These are phyloP conservation scores for Annona squamosa DNA, from an alignment of 164 flowering plant species.

Conservation along the genomic window DNA sequence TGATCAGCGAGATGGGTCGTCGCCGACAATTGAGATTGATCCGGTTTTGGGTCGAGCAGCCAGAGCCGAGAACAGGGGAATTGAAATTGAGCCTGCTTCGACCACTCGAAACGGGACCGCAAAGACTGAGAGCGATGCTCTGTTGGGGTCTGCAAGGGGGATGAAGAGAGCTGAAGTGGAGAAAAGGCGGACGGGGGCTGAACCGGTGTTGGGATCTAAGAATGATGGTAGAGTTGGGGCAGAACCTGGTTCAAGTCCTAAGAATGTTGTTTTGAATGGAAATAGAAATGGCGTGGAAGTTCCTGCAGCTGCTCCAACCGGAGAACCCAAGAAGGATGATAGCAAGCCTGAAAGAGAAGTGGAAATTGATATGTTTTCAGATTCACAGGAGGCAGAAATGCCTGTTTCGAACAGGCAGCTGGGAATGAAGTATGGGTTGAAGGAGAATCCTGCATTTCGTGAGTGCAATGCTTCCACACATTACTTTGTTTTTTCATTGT, in stretches of 20 bases:
- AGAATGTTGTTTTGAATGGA: slow-evolving; percentile 10
- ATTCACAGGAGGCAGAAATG: slow-evolving; percentile 30
- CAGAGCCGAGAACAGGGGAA: slow-evolving; percentile 21
- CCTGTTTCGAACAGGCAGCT: slow-evolving; percentile 28
- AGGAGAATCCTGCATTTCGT: slow-evolving; percentile 78
- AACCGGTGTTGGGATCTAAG: slow-evolving; percentile 18
- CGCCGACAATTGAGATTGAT: slow-evolving; percentile 73
- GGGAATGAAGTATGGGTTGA: slow-evolving; percentile 47
- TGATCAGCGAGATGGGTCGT: slow-evolving; percentile 31
- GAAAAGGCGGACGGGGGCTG: slow-evolving; percentile 31
- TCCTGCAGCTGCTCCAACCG: slow-evolving; percentile 14
- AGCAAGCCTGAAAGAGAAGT: slow-evolving; percentile 24
- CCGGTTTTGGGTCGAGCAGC: slow-evolving; percentile 52
- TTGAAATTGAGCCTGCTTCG: slow-evolving; percentile 45
- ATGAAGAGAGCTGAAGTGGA: slow-evolving; percentile 24
- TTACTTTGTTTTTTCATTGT: background rate
- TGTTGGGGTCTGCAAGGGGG: slow-evolving; percentile 21
- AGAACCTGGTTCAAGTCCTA: slow-evolving; percentile 5
- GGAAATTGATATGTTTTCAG: slow-evolving; percentile 30
- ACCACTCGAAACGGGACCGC: slow-evolving; percentile 16
- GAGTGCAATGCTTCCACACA: slow-evolving; percentile 24
- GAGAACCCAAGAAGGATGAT: slow-evolving; percentile 35
- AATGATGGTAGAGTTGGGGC: slow-evolving; percentile 26
- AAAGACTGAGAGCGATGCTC: slow-evolving; percentile 23
- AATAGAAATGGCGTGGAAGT: slow-evolving; percentile 20